These are phyloP conservation scores for Fusarium oligoseptatum DNA, from an alignment of 2,329 filamentous ascomycete species.

Conservation along the genomic window DNA sequence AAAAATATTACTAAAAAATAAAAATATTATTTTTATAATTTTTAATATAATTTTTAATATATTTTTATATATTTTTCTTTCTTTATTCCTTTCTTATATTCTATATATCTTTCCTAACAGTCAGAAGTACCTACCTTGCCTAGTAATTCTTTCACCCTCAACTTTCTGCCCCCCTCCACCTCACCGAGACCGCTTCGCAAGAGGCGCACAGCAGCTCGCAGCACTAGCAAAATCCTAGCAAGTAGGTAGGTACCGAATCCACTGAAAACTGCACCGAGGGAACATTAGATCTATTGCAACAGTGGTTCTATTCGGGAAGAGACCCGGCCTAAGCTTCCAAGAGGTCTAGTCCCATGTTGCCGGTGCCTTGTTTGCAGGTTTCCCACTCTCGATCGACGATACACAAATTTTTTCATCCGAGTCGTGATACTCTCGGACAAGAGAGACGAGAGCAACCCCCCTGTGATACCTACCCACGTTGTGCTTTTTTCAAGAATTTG, in stretches of 20 bases:
- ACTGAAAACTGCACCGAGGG: not conserved
- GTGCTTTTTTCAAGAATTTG: not conserved
- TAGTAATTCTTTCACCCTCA: not conserved
- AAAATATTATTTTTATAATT: too few relatives aligned
- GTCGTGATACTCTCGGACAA: not conserved
- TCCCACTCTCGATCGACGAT: not conserved
- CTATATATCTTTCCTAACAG: too few relatives aligned
- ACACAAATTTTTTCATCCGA: not conserved
- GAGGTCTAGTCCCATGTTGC: not conserved
- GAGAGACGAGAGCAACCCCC: not conserved
- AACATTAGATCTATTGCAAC: not conserved
- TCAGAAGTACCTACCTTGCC: too few relatives aligned
- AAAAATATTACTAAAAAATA: too few relatives aligned
- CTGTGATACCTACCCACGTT: not conserved
- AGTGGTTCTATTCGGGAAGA: not conserved
- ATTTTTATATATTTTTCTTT: too few relatives aligned
- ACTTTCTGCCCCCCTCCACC: not conserved
- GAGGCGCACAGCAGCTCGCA: not conserved
- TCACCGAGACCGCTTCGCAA: not conserved
- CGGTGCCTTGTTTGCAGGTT: not conserved
- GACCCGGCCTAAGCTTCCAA: not conserved
- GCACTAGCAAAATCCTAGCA: not conserved
- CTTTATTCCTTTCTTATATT: too few relatives aligned
- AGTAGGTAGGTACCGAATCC: constrained; percentile 8
- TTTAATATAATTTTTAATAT: too few relatives aligned